Percentiles rank a stretch among this genome's conserved stretches.
Conservation (phyloP, 306 rosid species). For the Cucurbita ficifolia region DNA sequence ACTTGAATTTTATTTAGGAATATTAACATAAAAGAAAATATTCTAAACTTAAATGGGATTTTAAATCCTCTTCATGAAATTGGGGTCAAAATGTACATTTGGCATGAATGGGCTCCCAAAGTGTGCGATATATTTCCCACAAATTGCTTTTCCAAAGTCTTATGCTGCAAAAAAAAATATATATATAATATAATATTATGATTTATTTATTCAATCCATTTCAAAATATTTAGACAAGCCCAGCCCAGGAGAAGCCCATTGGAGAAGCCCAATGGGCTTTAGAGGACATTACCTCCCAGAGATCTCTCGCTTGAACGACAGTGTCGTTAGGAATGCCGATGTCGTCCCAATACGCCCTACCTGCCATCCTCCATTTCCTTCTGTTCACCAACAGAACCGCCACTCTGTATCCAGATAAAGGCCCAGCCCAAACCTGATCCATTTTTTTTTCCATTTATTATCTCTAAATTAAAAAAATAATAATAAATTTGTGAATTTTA, state of each 20-base stretch:
- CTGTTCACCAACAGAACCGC: constrained; percentile 52
- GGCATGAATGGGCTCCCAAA: constrained; percentile 48
- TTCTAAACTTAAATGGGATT: neutral
- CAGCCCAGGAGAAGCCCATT: too few relatives aligned
- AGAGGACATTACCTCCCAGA: constrained; percentile 51
- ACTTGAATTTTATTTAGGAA: too few relatives aligned
- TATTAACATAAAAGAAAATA: neutral
- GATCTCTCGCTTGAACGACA: constrained; percentile 59
- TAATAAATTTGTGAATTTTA: neutral
- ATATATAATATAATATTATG: too few relatives aligned
- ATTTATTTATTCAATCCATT: too few relatives aligned
- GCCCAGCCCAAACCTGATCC: constrained; percentile 80
- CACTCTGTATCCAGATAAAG: constrained; percentile 52
- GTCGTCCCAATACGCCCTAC: constrained; percentile 73
- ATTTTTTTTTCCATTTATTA: neutral
- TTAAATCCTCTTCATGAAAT: constrained; percentile 14
- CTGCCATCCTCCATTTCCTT: constrained; percentile 16
- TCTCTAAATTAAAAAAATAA: neutral
- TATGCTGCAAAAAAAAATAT: constrained; percentile 35
- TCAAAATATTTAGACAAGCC: too few relatives aligned
- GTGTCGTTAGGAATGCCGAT: constrained; percentile 48
- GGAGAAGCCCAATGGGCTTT: neutral
- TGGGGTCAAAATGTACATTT: constrained; percentile 66
- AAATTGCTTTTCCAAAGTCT: constrained; percentile 35
- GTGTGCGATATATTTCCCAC: constrained; percentile 44